Evolutionary conservation across 345 rosid species (phyloP).

Genomic region (Raphanus sativus): DNA sequence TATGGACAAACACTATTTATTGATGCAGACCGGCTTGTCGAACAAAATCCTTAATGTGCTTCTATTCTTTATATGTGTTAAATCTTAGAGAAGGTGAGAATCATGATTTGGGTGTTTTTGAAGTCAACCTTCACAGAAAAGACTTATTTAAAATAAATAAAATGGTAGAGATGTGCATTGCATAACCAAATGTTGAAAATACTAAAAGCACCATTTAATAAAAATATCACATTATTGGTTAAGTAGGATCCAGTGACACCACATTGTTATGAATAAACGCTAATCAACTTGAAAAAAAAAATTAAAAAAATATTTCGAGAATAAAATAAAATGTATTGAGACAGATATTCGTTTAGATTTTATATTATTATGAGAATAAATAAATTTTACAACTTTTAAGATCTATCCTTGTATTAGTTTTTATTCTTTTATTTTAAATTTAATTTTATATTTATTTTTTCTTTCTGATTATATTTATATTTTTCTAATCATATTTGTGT

Average conservation of each 20-base stretch:
- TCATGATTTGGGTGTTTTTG: neutral
- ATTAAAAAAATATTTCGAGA: too few species aligned
- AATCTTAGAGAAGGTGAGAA: slow-evolving; percentile 2
- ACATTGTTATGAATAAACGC: neutral
- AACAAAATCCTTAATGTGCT: neutral
- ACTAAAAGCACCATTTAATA: neutral
- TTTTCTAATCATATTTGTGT: too few species aligned
- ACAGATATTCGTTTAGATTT: too few species aligned
- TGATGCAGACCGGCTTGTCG: slow-evolving; percentile 4
- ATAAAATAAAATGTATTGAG: too few species aligned
- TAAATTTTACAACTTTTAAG: too few species aligned
- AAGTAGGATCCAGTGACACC: neutral
- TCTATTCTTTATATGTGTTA: too few species aligned
- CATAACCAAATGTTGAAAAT: neutral
- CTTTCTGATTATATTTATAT: too few species aligned
- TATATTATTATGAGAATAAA: too few species aligned
- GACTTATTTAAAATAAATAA: neutral
- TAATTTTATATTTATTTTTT: too few species aligned
- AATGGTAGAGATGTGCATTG: slow-evolving; percentile 10
- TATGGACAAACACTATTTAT: slow-evolving; percentile 12
- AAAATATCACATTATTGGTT: slow-evolving; percentile 5
- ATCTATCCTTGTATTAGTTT: too few species aligned
- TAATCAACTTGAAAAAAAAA: too few species aligned
- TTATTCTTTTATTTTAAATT: too few species aligned
- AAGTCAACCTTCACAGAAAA: slow-evolving; percentile 23